phyloP scores from a whole-genome alignment of 1,284 basidiomycete species.

The Clitocybe nebularis region DNA sequence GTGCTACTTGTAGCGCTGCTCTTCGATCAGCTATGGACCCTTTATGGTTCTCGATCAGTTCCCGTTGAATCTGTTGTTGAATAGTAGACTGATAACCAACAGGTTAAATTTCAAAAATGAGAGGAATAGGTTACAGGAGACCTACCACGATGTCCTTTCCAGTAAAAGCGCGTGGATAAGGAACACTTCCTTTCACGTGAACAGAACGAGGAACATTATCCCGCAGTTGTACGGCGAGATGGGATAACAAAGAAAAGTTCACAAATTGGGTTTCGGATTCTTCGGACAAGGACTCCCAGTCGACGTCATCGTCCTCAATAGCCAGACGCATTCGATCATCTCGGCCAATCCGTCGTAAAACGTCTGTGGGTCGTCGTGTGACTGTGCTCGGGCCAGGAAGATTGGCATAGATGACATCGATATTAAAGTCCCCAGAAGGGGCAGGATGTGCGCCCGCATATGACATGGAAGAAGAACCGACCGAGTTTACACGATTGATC shows the following conservation, averaged over 20 bases:
- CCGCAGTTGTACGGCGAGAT: constrained; percentile 83
- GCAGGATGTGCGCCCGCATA: too few relatives aligned
- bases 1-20: constrained; percentile 82
- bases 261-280: constrained; percentile 79
- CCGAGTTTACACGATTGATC: too few relatives aligned
- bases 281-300: constrained; percentile 66
- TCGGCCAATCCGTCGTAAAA: too few relatives aligned
- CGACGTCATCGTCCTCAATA: constrained; percentile 40
- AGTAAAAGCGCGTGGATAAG: constrained; percentile 85
- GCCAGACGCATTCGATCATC: too few relatives aligned
- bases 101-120: constrained; percentile 8
- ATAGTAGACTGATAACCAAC: constrained; percentile 71
- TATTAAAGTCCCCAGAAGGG: too few relatives aligned
- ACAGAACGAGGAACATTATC: constrained; percentile 83
- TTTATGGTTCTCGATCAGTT: constrained; percentile 66
- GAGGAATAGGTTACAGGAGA: constrained; percentile 17
- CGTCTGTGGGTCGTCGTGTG: too few relatives aligned
- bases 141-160: constrained; percentile 90
- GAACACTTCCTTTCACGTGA: constrained; percentile 89
- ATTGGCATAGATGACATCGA: too few relatives aligned
- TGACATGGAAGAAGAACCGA: too few relatives aligned
- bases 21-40: constrained; percentile 70
- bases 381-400: too few relatives aligned
- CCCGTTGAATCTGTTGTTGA: constrained; percentile 72
- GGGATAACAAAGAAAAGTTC: constrained; percentile 83